Evolutionary conservation across 2,329 filamentous ascomycete genomes (phyloP).

Genomic region (Trichoderma arundinaceum): DNA sequence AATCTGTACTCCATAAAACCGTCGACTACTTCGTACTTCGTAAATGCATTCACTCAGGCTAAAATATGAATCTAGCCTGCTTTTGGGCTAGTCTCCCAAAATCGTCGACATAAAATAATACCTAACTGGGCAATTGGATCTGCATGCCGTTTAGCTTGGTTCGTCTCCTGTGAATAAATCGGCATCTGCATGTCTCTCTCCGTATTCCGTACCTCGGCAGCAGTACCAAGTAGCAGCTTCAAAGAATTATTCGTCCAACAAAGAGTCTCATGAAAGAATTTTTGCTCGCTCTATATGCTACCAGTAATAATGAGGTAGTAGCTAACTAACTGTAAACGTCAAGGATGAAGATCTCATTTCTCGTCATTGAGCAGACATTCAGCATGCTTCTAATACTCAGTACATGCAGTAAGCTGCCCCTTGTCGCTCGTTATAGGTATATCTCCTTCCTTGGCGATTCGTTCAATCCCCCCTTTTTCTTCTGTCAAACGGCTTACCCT

Average conservation of each 20-base stretch:
- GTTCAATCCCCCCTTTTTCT: neutral
- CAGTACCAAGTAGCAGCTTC: neutral
- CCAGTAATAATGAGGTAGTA: neutral
- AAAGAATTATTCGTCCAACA: constrained; percentile 6
- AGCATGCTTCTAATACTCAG: neutral
- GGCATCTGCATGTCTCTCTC: too few species aligned
- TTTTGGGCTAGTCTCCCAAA: neutral
- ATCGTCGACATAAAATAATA: neutral
- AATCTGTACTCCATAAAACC: neutral
- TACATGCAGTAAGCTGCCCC: constrained; percentile 7
- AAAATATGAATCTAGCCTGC: neutral
- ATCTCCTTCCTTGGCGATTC: neutral
- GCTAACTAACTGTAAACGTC: constrained; percentile 4
- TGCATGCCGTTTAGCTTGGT: neutral
- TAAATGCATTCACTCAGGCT: neutral
- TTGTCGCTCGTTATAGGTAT: constrained; percentile 7
- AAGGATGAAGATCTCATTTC: constrained; percentile 12
- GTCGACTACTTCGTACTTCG: neutral
- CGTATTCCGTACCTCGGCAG: too few species aligned
- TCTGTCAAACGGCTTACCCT: constrained; percentile 1
- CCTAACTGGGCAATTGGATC: constrained; percentile 6
- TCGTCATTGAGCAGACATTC: neutral
- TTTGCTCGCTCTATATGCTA: constrained; percentile 26
- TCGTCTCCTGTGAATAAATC: too few species aligned
- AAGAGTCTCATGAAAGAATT: constrained; percentile 6